Conservation (phyloP, 306 rosid genomes). For the Corylus americana region DNA sequence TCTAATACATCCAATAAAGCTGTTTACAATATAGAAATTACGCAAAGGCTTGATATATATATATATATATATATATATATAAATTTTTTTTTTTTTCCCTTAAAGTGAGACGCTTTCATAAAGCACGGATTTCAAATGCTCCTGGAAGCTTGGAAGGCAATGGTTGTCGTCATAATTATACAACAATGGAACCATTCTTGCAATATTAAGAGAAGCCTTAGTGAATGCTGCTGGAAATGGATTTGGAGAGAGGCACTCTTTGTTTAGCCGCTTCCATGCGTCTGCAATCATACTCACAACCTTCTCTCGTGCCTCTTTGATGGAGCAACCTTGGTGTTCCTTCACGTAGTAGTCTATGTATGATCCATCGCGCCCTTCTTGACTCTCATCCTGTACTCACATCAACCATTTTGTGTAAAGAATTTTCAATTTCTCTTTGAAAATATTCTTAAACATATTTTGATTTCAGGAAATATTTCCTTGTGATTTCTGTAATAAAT, state of each 20-base stretch:
- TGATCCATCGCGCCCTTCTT: constrained; percentile 39
- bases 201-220: constrained; percentile 32
- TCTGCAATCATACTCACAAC: constrained; percentile 30
- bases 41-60: too few relatives aligned
- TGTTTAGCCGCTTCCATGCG: constrained; percentile 56
- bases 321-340: constrained; percentile 15
- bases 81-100: background rate
- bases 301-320: constrained; percentile 24
- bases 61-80: too few relatives aligned
- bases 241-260: constrained; percentile 36
- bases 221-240: constrained; percentile 33
- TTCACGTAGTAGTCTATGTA: constrained; percentile 42
- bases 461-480: too few relatives aligned
- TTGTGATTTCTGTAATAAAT: too few relatives aligned
- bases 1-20: too few relatives aligned
- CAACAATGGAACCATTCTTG: constrained; percentile 46
- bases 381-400: constrained; percentile 36
- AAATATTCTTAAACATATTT: too few relatives aligned
- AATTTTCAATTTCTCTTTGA: too few relatives aligned
- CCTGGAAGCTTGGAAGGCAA: constrained; percentile 40
- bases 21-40: too few relatives aligned
- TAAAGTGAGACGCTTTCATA: background rate
- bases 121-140: constrained; percentile 33
- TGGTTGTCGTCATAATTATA: constrained; percentile 39
- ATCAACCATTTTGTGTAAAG: background rate